phyloP scores from a whole-genome alignment of 306 rosid species.

The Rubus idaeus region DNA sequence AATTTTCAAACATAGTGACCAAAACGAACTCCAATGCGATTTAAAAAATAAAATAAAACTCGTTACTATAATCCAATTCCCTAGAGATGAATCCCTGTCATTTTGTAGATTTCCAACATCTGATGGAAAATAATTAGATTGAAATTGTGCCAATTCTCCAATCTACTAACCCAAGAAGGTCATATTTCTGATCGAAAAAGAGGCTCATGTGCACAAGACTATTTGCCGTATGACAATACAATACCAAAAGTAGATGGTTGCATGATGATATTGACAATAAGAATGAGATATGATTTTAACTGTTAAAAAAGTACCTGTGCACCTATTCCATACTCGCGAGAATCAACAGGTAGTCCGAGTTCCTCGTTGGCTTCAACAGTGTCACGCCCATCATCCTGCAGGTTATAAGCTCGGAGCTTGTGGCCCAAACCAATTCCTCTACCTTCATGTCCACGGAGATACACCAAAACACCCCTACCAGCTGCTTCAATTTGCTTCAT shows the following conservation, averaged over 20 bases:
- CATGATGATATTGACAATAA: background rate
- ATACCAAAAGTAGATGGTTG: background rate
- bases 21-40: background rate
- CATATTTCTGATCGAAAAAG: background rate
- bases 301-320: conserved; percentile 67
- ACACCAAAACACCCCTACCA: conserved; percentile 85
- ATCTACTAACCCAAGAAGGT: background rate
- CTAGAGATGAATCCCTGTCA: background rate
- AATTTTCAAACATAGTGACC: background rate
- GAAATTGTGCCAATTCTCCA: background rate
- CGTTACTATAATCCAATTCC: background rate
- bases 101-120: background rate
- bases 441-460: conserved; percentile 95
- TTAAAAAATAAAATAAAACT: background rate
- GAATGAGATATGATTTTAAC: background rate
- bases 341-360: conserved; percentile 90
- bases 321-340: conserved; percentile 94
- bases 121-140: background rate
- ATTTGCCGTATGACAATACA: background rate
- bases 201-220: background rate
- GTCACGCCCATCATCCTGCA: conserved; percentile 82
- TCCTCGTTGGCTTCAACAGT: conserved; percentile 97
- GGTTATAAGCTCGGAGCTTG: conserved; percentile 89
- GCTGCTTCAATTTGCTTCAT: conserved; percentile 96
- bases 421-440: conserved; percentile 98